Base-by-base conservation (phyloP, 257 asterid species). In the Coffea eugenioides region DNA sequence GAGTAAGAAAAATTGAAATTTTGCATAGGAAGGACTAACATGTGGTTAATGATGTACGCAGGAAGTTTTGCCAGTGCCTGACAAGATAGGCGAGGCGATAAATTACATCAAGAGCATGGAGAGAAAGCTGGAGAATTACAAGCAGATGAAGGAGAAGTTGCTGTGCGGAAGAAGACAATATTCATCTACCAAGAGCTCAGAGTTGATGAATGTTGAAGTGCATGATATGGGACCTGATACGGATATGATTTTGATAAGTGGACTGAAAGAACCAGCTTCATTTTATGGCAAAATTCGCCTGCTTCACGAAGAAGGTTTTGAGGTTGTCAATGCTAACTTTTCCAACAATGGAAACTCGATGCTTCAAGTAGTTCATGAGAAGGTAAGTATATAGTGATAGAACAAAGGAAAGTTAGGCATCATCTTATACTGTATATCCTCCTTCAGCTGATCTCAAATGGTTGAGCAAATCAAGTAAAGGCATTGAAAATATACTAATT, bases 31-130 rank as follows among this genome's bases (percentile, higher is more conserved):
- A 25, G 48, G 21, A 68, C 25, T 34, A 34, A 68, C 48, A 34
- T 68, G 15, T 74, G 23, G 16, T 65, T 25, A 31, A 4, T 72
- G 25, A 69, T 73, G 34, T 39, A 69, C 74, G 84, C 85, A 86
- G 86, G 85, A 82, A 82, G 79, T 39, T 82, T 74, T 81, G 84
- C 39, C 88, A 56, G 70, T 90, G 51, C 89, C 88, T 0, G 90
- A 90, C 54, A 90, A 87, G 79, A 80, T 90, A 64, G 86, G 84
- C 27, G 90, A 85, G 84, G 88, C 85, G 8, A 84, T 80, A 61
- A 78, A 73, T 4, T 74, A 90, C 83, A 84, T 89, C 41, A 83
- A 83, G 67, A 70, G 25, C 68, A 51, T 76, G 83, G 80, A 79
- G 59, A 73, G 1, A 49, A 88, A 78, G 84, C 8, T 90, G 66